Evolutionary conservation across 345 rosid genomes (phyloP).

Genomic region (Eucalyptus sideroxylon): DNA sequence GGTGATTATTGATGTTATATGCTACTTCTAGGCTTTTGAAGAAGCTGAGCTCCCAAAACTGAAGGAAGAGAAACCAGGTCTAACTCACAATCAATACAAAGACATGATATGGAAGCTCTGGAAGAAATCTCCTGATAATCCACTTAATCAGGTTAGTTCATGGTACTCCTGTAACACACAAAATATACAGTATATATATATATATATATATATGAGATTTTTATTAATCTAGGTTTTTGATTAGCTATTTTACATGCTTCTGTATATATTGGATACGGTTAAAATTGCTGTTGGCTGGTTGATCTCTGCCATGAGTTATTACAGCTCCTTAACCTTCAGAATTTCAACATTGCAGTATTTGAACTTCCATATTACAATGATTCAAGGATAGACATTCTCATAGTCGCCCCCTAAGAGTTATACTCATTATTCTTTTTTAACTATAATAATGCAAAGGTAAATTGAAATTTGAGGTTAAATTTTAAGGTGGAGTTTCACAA

Average conservation of each 20-base stretch:
- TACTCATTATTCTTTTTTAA: background rate
- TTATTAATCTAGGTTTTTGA: background rate
- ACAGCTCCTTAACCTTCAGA: background rate
- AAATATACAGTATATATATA: too few relatives aligned
- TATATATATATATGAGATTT: background rate
- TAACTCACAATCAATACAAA: constrained; percentile 91
- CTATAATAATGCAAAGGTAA: background rate
- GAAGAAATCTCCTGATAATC: constrained; percentile 99
- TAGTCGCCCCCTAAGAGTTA: background rate
- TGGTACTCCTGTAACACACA: too few relatives aligned
- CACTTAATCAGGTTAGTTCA: constrained; percentile 77
- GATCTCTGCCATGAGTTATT: background rate
- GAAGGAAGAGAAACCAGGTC: constrained; percentile 95
- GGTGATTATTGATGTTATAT: background rate
- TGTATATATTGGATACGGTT: background rate
- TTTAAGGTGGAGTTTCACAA: background rate
- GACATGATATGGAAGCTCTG: constrained; percentile 97
- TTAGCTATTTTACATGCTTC: background rate
- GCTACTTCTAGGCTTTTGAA: constrained; percentile 62
- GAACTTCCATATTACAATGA: background rate
- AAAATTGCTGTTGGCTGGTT: background rate
- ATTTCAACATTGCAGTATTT: background rate
- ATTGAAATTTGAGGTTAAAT: background rate
- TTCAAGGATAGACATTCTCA: background rate
- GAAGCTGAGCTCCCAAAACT: constrained; percentile 91